Evolutionary conservation across 768 basidiomycete species (phyloP).

Genomic region (Asterophora parasitica): DNA sequence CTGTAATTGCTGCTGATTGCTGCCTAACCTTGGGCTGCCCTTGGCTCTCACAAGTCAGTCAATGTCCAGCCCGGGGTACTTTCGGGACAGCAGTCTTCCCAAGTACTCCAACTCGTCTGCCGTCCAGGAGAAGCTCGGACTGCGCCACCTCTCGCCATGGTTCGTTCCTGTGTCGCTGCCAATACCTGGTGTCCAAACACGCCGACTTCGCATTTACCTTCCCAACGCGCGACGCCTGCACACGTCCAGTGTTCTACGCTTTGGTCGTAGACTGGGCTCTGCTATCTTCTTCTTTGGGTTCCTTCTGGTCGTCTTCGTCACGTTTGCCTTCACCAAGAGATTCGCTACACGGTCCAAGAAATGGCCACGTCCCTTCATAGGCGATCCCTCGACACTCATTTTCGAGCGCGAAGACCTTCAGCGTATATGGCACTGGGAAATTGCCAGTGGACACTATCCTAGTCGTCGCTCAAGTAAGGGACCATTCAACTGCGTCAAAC

Average conservation of each 20-base stretch:
- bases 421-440: slow-evolving; percentile 94
- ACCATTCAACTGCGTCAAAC: background rate
- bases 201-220: slow-evolving; percentile 51
- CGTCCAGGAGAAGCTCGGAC: slow-evolving; percentile 61
- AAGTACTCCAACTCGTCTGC: slow-evolving; percentile 35
- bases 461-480: slow-evolving; percentile 70
- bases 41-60: background rate
- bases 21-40: too few relatives aligned
- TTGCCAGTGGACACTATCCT: slow-evolving; percentile 91
- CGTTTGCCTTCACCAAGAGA: slow-evolving; percentile 57
- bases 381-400: slow-evolving; percentile 67
- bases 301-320: slow-evolving; percentile 37
- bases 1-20: too few relatives aligned
- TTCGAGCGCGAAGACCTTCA: slow-evolving; percentile 76
- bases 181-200: slow-evolving; percentile 54
- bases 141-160: slow-evolving; percentile 48
- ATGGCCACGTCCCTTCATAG: slow-evolving; percentile 54
- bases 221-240: slow-evolving; percentile 61
- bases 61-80: slow-evolving; percentile 7
- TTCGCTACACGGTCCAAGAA: slow-evolving; percentile 58
- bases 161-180: slow-evolving; percentile 54
- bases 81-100: slow-evolving; percentile 20
- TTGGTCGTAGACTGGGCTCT: slow-evolving; percentile 55
- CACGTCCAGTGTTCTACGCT: slow-evolving; percentile 48
- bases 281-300: slow-evolving; percentile 43